A percentile compares a stretch with the other conserved stretches of the same genome.
phyloP scores from a whole-genome alignment of 495 filamentous ascomycete species.

The Penicillium cinerascens region DNA sequence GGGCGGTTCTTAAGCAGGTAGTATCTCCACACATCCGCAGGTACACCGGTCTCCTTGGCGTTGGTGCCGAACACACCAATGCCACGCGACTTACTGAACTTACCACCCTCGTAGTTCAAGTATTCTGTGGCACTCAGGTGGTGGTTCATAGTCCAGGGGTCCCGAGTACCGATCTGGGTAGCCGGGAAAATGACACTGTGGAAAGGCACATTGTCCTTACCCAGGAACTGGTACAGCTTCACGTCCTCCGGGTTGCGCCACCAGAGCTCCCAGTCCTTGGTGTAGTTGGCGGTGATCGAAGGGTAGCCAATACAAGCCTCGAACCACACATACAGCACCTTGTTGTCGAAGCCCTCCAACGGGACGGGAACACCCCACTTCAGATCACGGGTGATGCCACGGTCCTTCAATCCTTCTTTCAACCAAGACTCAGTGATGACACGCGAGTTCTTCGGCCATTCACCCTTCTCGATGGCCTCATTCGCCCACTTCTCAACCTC shows the following conservation, averaged over 20 bases:
- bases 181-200: constrained; percentile 91
- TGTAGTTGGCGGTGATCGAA: constrained; percentile 92
- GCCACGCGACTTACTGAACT: constrained; percentile 90
- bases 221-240: constrained; percentile 94
- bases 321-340: constrained; percentile 98
- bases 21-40: constrained; percentile 87
- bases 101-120: constrained; percentile 91
- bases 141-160: constrained; percentile 89
- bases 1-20: constrained; percentile 86
- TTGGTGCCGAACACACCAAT: constrained; percentile 90
- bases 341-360: constrained; percentile 61
- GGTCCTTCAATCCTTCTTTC: constrained; percentile 73
- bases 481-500: constrained; percentile 69
- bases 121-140: constrained; percentile 91
- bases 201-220: constrained; percentile 95
- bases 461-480: constrained; percentile 54
- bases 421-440: constrained; percentile 75
- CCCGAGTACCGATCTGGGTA: constrained; percentile 75
- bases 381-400: constrained; percentile 89
- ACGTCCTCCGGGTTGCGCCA: constrained; percentile 90
- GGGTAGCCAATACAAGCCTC: constrained; percentile 96
- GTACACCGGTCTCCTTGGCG: constrained; percentile 83
- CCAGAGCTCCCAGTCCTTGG: constrained; percentile 89
- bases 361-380: constrained; percentile 83
- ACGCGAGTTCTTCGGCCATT: constrained; percentile 74